Evolutionary conservation across 257 asterid genomes (phyloP), one percentile per base, ranked within the genome.

Genomic region (Salvia rosmarinus): DNA sequence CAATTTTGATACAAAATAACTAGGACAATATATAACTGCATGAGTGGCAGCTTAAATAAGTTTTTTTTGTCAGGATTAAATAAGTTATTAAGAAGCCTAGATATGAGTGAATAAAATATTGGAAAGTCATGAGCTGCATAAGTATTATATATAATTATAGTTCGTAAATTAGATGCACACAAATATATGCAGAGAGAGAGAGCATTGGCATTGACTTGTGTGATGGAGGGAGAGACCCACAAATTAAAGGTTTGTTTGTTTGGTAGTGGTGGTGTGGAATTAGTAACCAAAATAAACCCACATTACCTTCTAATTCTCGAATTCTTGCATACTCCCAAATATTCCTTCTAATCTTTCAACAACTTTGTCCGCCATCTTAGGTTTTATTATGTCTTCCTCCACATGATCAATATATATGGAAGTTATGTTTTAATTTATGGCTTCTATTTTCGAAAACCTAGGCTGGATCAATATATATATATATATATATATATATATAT

Each of bases 291-390:
- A 82, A 70, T 66, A 83, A 83, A 82, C 85, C 85, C 88, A 83
- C 87, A 83, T 85, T 83, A 84, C 88, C 92, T 88, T 88, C 88
- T 88, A 88, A 90, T 85, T 81, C 95, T 79, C 77, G 55, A 16
- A 61, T 21, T 23, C 77, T 84, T 75, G 64, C 88, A 80, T 64
- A 80, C 88, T 83, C 90, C 95, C 83, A 90, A 77, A 88, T 90
- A 85, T 90, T 86, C 95, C 73, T 83, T 77, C 86, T 85, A 83
- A 87, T 76, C 72, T 84, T 84, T 81, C 92, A 81, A 84, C 90
- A 79, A 83, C 85, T 82, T 78, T 82, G 84, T 85, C 90, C 85
- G 79, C 79, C 92, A 81, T 84, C 86, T 78, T 84, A 81, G 87
- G 78, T 76, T 83, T 85, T 84, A 85, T 86, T 74, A 82, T 86